phyloP scores from a whole-genome alignment of 495 filamentous ascomycete genomes.

The Cryomyces minteri region DNA sequence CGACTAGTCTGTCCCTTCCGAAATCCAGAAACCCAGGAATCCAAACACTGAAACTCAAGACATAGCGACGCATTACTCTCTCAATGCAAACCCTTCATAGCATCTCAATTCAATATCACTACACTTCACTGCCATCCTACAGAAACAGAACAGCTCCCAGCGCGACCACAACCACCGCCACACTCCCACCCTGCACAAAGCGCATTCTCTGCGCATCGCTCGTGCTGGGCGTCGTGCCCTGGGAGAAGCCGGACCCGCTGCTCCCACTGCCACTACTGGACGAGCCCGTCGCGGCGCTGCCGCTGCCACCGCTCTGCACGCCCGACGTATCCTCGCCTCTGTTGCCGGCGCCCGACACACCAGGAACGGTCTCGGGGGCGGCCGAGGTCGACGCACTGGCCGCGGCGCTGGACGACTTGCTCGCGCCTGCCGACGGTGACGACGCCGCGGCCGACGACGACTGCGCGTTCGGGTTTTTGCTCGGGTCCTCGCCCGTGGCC shows the following conservation, averaged over 20 bases:
- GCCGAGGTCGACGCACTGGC: slow-evolving; percentile 2
- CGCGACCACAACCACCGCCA: background rate
- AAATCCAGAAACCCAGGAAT: too few species aligned
- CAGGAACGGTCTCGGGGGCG: slow-evolving; percentile 17
- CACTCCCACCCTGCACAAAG: background rate
- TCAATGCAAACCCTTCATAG: too few species aligned
- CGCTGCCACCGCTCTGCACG: background rate
- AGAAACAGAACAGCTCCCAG: background rate
- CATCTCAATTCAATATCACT: too few species aligned
- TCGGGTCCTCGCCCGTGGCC: slow-evolving; percentile 40
- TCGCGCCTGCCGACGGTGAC: background rate
- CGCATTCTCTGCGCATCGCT: background rate
- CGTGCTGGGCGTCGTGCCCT: background rate
- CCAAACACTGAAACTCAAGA: too few species aligned
- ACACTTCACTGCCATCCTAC: background rate
- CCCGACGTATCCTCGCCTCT: slow-evolving; percentile 7
- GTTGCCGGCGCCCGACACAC: slow-evolving; percentile 15
- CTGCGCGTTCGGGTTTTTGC: slow-evolving; percentile 9
- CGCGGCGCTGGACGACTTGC: slow-evolving; percentile 1
- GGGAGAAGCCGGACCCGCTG: background rate
- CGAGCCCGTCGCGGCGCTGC: background rate
- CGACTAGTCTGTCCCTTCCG: too few species aligned
- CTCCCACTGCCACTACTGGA: background rate
- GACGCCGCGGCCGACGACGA: slow-evolving; percentile 1
- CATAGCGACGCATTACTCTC: too few species aligned